Base-by-base conservation (phyloP, 2,329 filamentous ascomycete species). In the Arthrobotrys megalospora region DNA sequence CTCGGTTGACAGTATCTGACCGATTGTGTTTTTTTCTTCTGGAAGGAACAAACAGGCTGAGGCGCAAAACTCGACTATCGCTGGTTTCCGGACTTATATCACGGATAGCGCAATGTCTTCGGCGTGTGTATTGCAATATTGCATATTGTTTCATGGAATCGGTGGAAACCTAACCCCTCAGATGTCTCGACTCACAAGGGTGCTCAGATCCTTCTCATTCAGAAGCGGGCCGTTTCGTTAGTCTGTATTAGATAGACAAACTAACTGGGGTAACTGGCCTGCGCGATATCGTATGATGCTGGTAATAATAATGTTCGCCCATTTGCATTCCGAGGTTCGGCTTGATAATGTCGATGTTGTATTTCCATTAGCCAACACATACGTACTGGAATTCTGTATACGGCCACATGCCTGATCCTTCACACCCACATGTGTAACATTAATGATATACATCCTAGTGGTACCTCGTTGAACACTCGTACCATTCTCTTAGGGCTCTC, bases 281-380 rank as follows among this genome's bases (percentile, higher is more conserved):
- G 55, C 55, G 34, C 19, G 19, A 41, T 60, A 43, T 60, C 36
- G 55, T 60, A 60, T 11, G 34, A 43, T 58, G 36, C 55, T 43
- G 28, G 36, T 24, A 2, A 43, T 19, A 32, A 14, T 43, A 60
- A 28, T 38, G 52, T 43, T 11, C 12, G 8, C 19, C 19, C 12
- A 43, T n/a, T n/a, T n/a, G n/a, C n/a, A n/a, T 58, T 28, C 52
- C 36, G 55, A 60, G 36, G 19, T 41, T 60, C 36, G 55, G 53
- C 53, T 41, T 34, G 34, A 16, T n/a, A 6, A n/a, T 36, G 11
- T 60, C 12, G 19, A 53, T 55, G 64, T 68, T 68, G 64, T 43
- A 68, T 55, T 68, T 68, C 64, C 12, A 43, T 52, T 52, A 53
- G 34, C 64, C 64, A 68, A 68, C 64, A 68, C 64, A 68, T 68